phyloP scores from a whole-genome alignment of 2,329 filamentous ascomycete species.

The Cadophora luteo-olivacea region DNA sequence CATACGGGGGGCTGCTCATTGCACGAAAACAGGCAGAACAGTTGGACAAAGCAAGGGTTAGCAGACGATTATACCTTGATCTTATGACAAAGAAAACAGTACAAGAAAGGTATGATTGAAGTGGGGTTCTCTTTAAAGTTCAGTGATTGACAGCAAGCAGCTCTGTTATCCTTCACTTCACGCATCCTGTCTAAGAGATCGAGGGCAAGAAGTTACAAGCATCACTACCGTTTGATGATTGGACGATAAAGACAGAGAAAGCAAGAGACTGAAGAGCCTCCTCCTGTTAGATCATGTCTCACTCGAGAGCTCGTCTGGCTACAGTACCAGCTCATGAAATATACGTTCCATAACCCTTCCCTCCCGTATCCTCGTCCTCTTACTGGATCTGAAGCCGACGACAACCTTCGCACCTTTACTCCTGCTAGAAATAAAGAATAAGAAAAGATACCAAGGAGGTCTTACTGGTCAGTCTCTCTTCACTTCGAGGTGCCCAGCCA shows the following conservation, averaged over 20 bases:
- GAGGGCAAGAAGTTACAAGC: too few species aligned
- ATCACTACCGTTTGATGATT: too few species aligned
- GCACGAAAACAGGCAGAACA: neutral
- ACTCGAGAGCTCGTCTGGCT: neutral
- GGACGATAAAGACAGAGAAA: neutral
- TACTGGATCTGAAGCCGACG: neutral
- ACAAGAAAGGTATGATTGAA: neutral
- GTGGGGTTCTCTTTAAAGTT: neutral
- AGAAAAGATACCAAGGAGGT: neutral
- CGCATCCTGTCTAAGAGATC: neutral
- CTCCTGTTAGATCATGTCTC: neutral
- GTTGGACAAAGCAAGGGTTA: neutral
- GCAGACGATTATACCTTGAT: neutral
- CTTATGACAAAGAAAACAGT: too few species aligned
- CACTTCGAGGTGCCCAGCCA: neutral
- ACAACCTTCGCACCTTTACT: neutral
- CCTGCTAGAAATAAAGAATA: neutral
- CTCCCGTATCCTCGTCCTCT: neutral
- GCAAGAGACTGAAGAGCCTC: too few species aligned
- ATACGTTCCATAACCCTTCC: neutral
- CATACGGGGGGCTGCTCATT: neutral
- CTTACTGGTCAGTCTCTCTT: neutral
- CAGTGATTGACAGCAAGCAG: neutral
- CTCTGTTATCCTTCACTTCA: neutral
- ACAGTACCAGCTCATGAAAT: neutral